A percentile compares a stretch with the other conserved stretches of the same genome.
phyloP scores from a whole-genome alignment of 2,329 filamentous ascomycete species.

The Aspergillus thermomutatus region DNA sequence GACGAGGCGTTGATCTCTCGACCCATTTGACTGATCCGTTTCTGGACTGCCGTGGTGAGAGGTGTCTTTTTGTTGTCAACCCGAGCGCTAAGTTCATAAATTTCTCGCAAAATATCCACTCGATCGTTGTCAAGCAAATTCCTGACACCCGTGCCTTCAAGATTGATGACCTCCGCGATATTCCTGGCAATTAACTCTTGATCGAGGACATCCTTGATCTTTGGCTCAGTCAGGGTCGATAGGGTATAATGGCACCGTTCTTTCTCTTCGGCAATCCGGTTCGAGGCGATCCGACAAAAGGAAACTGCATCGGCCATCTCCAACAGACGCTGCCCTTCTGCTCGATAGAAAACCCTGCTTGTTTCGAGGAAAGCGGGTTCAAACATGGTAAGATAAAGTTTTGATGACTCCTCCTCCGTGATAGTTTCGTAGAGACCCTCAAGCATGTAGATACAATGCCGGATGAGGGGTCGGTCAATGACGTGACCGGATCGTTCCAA shows the following conservation, averaged over 20 bases:
- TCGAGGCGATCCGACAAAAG: conserved; percentile 74
- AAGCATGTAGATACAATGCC: conserved; percentile 83
- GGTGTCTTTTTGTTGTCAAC: conserved; percentile 72
- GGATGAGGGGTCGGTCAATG: conserved; percentile 78
- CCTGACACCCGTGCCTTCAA: conserved; percentile 79
- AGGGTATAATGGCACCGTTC: conserved; percentile 81
- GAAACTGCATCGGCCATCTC: conserved; percentile 74
- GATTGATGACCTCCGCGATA: conserved; percentile 74
- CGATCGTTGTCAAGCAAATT: conserved; percentile 92
- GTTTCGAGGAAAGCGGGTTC: conserved; percentile 72
- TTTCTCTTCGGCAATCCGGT: conserved; percentile 73
- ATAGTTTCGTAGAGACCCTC: conserved; percentile 82
- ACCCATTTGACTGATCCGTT: conserved; percentile 74
- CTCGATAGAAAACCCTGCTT: conserved; percentile 69
- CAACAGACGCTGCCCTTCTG: conserved; percentile 71
- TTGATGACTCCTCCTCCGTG: conserved; percentile 71
- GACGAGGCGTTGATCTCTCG: conserved; percentile 71
- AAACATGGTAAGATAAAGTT: conserved; percentile 79
- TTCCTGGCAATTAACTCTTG: conserved; percentile 73
- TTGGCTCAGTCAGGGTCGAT: conserved; percentile 66
- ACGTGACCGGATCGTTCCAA: conserved; percentile 90
- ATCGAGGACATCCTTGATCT: conserved; percentile 75
- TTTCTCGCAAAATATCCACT: conserved; percentile 69
- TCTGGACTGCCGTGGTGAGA: conserved; percentile 68
- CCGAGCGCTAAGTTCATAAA: conserved; percentile 74